Evolutionary conservation across 352 stramenopile species (phyloP).

Genomic region (Globisporangium sylvaticum): DNA sequence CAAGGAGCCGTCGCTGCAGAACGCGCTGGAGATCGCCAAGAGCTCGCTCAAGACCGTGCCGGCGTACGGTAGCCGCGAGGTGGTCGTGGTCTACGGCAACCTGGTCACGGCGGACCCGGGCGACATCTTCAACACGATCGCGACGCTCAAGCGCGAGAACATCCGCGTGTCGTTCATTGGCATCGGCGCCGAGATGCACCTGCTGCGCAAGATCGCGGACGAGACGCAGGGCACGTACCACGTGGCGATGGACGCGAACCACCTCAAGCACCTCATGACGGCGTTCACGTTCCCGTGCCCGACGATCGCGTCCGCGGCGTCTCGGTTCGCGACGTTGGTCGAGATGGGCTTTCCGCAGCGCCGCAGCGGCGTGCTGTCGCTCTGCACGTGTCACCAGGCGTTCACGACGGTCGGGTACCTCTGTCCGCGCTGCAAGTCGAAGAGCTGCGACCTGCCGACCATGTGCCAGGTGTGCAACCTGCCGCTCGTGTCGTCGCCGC

Average conservation of each 20-base stretch:
- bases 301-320: slow-evolving; percentile 65
- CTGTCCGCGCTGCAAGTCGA: slow-evolving; percentile 93
- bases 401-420: slow-evolving; percentile 91
- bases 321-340: slow-evolving; percentile 70
- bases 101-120: slow-evolving; percentile 95
- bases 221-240: slow-evolving; percentile 92
- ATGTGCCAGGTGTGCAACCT: slow-evolving; percentile 96
- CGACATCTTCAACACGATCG: slow-evolving; percentile 93
- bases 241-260: slow-evolving; percentile 91
- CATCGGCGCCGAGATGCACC: slow-evolving; percentile 92
- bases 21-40: slow-evolving; percentile 87
- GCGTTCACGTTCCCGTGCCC: slow-evolving; percentile 94
- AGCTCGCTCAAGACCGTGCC: slow-evolving; percentile 90
- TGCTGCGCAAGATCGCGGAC: slow-evolving; percentile 83
- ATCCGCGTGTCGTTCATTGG: slow-evolving; percentile 93
- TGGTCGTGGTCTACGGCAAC: slow-evolving; percentile 94
- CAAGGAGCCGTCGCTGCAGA: slow-evolving; percentile 90
- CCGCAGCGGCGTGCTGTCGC: slow-evolving; percentile 64
- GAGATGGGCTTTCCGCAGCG: slow-evolving; percentile 86
- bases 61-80: slow-evolving; percentile 81
- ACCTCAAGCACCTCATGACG: slow-evolving; percentile 91
- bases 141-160: slow-evolving; percentile 85
- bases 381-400: slow-evolving; percentile 82
- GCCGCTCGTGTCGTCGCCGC: slow-evolving; percentile 94
- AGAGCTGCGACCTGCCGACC: slow-evolving; percentile 93